phyloP scores from a whole-genome alignment of 1,139 yeast genomes.

The Insectozyma bohioensis region DNA sequence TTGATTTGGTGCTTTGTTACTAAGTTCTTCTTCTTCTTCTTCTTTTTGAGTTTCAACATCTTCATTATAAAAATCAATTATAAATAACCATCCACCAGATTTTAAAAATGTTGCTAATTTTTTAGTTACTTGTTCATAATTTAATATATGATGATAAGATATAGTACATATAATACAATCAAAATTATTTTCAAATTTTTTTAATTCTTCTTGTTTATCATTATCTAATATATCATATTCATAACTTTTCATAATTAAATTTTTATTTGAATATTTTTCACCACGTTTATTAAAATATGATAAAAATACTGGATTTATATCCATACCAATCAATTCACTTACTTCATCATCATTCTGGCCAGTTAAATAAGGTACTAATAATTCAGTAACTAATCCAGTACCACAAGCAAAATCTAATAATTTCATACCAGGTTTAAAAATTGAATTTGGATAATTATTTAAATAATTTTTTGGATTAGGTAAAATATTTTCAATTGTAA shows the following conservation, averaged over 20 bases:
- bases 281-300: constrained; percentile 22
- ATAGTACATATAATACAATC: constrained; percentile 39
- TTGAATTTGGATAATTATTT: constrained; percentile 14
- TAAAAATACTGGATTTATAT: constrained; percentile 33
- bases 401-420: constrained; percentile 49
- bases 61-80: constrained; percentile 38
- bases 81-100: constrained; percentile 34
- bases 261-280: constrained; percentile 5
- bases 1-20: constrained; percentile 5
- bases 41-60: constrained; percentile 22
- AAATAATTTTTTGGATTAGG: constrained; percentile 16
- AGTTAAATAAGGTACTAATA: constrained; percentile 28
- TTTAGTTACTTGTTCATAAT: constrained; percentile 29
- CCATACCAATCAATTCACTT: constrained; percentile 34
- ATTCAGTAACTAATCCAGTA: constrained; percentile 36
- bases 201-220: constrained; percentile 15
- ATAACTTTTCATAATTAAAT: constrained; percentile 16
- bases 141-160: constrained; percentile 41
- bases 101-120: constrained; percentile 33
- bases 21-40: neutral
- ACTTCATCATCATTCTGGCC: constrained; percentile 7
- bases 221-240: constrained; percentile 32
- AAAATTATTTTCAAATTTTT: constrained; percentile 21
- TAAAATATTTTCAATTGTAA: constrained; percentile 13
- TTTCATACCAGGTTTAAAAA: constrained; percentile 27